Percentiles rank a stretch among this genome's conserved stretches.
Conservation (phyloP, 2,329 filamentous ascomycete genomes). For the Metarhizium guizhouense region DNA sequence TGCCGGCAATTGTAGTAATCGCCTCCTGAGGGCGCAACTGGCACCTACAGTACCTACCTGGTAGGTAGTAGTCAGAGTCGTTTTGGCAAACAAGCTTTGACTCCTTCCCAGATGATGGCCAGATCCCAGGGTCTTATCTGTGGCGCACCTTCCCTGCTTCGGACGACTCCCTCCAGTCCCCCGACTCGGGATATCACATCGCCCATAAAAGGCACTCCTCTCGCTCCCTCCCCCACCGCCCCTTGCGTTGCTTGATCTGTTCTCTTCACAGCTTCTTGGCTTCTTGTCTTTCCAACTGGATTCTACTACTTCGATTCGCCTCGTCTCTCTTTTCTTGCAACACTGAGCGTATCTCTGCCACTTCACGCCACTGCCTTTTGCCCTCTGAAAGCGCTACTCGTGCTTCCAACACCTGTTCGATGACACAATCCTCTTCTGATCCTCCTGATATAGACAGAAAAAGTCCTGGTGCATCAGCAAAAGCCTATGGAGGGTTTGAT, state of each 20-base stretch:
- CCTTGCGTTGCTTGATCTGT: not conserved
- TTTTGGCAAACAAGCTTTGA: not conserved
- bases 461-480: constrained; percentile 44
- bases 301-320: not conserved
- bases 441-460: constrained; percentile 46
- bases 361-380: not conserved
- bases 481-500: constrained; percentile 43
- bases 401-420: constrained; percentile 37
- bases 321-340: not conserved
- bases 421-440: constrained; percentile 51
- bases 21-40: too few species aligned
- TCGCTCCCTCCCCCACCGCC: not conserved
- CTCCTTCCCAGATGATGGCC: not conserved
- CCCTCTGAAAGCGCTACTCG: constrained; percentile 3
- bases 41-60: too few species aligned
- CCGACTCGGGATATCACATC: not conserved
- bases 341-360: not conserved
- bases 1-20: too few species aligned
- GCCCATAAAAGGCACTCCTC: constrained; percentile 2
- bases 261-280: not conserved
- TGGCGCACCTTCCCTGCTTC: not conserved
- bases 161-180: too few species aligned
- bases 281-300: not conserved
- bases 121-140: not conserved
- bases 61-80: too few species aligned